Evolutionary conservation across 2,329 filamentous ascomycete genomes (phyloP), one percentile per base, ranked within the genome.

Genomic region (Trichoderma simmonsii): DNA sequence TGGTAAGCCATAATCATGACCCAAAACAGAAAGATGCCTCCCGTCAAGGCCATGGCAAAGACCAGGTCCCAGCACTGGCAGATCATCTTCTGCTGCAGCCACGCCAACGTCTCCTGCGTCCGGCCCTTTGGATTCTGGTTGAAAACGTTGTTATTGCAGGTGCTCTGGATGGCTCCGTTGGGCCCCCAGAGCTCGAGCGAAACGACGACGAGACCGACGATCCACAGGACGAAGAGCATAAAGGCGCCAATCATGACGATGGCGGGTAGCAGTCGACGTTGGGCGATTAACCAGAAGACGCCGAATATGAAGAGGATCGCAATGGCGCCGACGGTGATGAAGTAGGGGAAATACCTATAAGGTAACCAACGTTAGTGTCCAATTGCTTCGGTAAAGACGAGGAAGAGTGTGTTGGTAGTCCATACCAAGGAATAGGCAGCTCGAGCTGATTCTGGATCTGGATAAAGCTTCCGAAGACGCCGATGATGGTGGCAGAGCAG

Each of bases 1-100:
- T 90, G 88, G 75, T 90, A 89, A 12, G 89, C 87, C 86, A 91
- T 91, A 73, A 91, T 82, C 84, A 91, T 90, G 76, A 91, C 88
- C 89, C 89, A 91, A n/a, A 91, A 77, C 72, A 91, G 78, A 74
- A 91, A 91, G 1, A 90, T 81, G 21, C 80, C 82, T 0, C 89
- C 90, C 2, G 90, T 86, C 28, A 92, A 79, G 21, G 85, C 85
- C 78, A 92, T 89, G 1, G 89, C 86, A 79, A 91, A 92, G 2
- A 88, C 87, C 1, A 90, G 85, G 75, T 90, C 86, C 90, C 90
- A 92, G 57, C 85, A 85, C 80, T 90, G 87, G 78, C 89, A 92
- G 75, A 91, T 91, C 63, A 83, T 88, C 76, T 82, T 82, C 79
- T 92, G 89, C 80, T 91, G 82, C 75, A 92, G 76, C 87, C 89